Base-by-base conservation (phyloP, 805 yeast species). In the Nakazawaea siamensis region DNA sequence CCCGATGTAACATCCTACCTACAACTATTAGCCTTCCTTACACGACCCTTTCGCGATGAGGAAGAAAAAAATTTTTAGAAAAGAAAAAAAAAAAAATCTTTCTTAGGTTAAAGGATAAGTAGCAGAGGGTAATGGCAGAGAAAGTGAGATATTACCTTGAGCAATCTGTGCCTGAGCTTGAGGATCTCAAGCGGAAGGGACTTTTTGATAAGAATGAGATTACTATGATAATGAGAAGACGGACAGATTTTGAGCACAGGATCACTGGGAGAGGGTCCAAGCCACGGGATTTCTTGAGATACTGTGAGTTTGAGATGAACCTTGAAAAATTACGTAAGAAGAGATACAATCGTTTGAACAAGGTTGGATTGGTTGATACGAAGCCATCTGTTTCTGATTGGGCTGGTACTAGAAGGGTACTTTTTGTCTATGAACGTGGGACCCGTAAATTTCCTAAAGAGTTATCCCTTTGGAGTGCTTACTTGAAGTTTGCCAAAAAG, bases 181-280 rank as follows among this genome's bases (percentile, higher is more conserved):
- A 88, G 49, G 98, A 90, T 49, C 70, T 92, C 23, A 76, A 80
- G 40, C 73, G 73, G 38, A 80, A 84, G 49, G 87, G 87, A 3
- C 65, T 92, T 4, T 92, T 92, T 55, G 80, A 76, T 27, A 82
- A 82, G 47, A 73, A 72, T 46, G 98, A 92, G 58, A 76, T 87
- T 44, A 76, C 80, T 27, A 68, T 71, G 64, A 80, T 92, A 35
- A 85, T 90, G 86, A 79, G 92, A 60, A 74, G 87, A 52, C 73
- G 98, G 61, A 90, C 97, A 0, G 97, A 88, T 58, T 92, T 87
- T 49, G 99, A 92, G 58, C 95, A 92, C 55, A 62, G 95, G 38
- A 73, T 92, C 35, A 72, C 73, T 29, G 84, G 94, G 28, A 70
- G 97, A 56, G 94, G 92, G 1, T 74, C 88, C 10, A 76, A 71